Evolutionary conservation across 75 land plant genomes (phyloP).

Genomic region (Ceratopteris richardii): DNA sequence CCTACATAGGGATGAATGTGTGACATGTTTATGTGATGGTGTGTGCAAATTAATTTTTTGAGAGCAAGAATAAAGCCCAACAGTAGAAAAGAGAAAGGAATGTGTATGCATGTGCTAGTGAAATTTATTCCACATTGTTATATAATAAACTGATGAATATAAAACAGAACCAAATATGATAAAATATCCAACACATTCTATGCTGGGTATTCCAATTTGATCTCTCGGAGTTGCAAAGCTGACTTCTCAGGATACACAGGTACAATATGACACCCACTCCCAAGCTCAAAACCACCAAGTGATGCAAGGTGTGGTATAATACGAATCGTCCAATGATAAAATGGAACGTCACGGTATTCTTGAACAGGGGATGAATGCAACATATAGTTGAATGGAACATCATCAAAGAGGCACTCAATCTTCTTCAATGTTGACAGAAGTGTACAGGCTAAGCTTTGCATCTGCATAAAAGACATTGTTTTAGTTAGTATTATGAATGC

Average conservation of each 20-base stretch:
- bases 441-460: slow-evolving; percentile 41
- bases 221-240: slow-evolving; percentile 52
- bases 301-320: slow-evolving; percentile 64
- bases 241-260: slow-evolving; percentile 82
- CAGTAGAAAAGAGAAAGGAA: no score
- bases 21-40: no score
- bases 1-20: no score
- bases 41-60: no score
- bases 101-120: no score
- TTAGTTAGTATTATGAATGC: no score
- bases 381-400: slow-evolving; percentile 81
- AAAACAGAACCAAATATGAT: no score
- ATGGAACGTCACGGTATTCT: slow-evolving; percentile 1
- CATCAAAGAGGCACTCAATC: slow-evolving; percentile 43
- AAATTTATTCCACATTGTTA: no score
- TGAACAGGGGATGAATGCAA: slow-evolving; percentile 63
- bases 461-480: slow-evolving; percentile 10
- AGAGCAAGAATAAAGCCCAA: no score
- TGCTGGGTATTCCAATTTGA: no score
- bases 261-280: slow-evolving; percentile 78
- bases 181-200: no score
- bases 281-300: slow-evolving; percentile 82
- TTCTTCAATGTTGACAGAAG: slow-evolving; percentile 56
- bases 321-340: slow-evolving; percentile 75
- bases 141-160: no score